Conservation (phyloP, 805 yeast species). For the Metschnikowia santaceciliae region DNA sequence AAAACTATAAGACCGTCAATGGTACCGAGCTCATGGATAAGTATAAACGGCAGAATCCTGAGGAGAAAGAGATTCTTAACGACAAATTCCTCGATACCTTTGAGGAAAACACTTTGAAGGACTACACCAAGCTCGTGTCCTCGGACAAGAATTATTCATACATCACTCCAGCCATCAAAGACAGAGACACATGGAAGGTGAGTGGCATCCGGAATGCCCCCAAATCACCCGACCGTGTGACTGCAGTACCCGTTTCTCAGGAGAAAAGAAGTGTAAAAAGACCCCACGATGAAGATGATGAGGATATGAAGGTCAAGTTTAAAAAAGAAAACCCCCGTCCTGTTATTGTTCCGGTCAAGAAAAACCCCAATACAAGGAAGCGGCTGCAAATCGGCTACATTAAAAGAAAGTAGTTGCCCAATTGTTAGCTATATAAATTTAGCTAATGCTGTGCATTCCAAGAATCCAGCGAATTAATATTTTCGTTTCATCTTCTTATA, state of each 20-base stretch:
- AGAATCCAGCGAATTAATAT: background rate
- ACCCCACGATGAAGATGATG: constrained; percentile 1
- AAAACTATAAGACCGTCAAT: constrained; percentile 32
- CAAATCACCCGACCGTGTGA: background rate
- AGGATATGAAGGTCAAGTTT: background rate
- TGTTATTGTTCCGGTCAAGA: background rate
- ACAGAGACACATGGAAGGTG: constrained; percentile 4
- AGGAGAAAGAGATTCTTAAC: background rate
- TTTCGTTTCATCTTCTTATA: too few relatives aligned
- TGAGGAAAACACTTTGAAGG: background rate
- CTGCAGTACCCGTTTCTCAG: background rate
- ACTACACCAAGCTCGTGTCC: background rate
- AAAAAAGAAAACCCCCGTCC: background rate
- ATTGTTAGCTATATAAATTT: background rate
- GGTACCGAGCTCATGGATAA: constrained; percentile 32
- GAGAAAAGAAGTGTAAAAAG: background rate
- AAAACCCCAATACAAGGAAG: background rate
- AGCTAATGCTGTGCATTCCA: background rate
- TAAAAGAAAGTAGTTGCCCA: background rate
- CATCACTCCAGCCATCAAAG: constrained; percentile 1
- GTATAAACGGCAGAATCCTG: constrained; percentile 20
- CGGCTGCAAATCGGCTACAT: constrained; percentile 2
- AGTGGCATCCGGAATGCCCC: background rate
- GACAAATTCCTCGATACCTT: background rate
- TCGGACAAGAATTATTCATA: background rate